A percentile compares a stretch with the other conserved stretches of the same genome.
Conservation (phyloP, 352 stramenopile genomes). For the Pythium sp. region DNA sequence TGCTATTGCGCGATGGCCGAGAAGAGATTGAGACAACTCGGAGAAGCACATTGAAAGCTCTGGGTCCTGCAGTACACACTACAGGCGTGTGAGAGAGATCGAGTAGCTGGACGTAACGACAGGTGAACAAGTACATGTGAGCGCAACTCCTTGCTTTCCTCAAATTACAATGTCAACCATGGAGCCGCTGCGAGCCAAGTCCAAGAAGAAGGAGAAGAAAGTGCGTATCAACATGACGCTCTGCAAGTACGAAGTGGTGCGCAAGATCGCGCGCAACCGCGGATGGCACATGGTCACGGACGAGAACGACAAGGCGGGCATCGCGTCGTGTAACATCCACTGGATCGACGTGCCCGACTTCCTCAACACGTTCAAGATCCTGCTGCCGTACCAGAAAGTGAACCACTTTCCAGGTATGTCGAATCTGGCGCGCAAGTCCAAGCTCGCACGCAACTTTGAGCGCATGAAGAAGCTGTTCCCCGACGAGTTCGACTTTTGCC, state of each 20-base stretch:
- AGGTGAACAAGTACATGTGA: not conserved
- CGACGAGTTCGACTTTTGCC: slow-evolving; percentile 93
- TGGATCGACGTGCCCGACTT: slow-evolving; percentile 95
- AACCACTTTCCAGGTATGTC: slow-evolving; percentile 97
- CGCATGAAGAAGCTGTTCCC: slow-evolving; percentile 95
- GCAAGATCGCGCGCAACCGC: slow-evolving; percentile 69
- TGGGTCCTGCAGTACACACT: not conserved
- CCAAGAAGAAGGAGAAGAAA: slow-evolving; percentile 39
- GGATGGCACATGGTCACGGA: slow-evolving; percentile 76
- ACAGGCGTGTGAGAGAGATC: not conserved
- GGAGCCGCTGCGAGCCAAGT: not conserved
- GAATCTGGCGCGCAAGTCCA: slow-evolving; percentile 93
- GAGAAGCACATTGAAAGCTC: not conserved
- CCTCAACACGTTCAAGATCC: slow-evolving; percentile 80
- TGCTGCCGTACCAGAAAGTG: slow-evolving; percentile 92
- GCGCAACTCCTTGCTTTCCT: not conserved
- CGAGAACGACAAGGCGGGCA: slow-evolving; percentile 60
- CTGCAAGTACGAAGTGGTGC: slow-evolving; percentile 80
- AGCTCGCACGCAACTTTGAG: slow-evolving; percentile 94
- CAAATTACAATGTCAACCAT: not conserved
- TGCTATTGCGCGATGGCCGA: not conserved
- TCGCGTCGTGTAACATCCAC: slow-evolving; percentile 88
- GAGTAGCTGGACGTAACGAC: not conserved
- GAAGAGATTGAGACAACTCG: not conserved
- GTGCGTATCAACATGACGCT: slow-evolving; percentile 76